Percentiles rank a stretch among this genome's conserved stretches.
Evolutionary conservation across 441 rosid species (phyloP).

Genomic region (Euphorbia celastroides): DNA sequence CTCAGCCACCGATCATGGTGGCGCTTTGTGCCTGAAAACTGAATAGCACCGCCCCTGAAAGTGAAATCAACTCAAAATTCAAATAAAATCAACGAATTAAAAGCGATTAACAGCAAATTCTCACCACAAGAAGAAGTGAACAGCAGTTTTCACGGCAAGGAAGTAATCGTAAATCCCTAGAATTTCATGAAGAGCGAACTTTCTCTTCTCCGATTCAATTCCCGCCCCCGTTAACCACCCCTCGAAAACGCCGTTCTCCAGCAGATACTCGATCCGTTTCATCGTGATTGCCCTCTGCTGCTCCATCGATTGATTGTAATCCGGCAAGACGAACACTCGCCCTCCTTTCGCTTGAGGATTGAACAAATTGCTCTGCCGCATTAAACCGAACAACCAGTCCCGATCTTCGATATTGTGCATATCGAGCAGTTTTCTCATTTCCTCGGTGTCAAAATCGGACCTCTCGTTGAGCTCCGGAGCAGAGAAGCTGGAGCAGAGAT

Average conservation of each 20-base stretch:
- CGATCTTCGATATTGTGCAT: constrained; percentile 59
- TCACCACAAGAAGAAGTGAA: constrained; percentile 85
- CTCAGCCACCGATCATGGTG: constrained; percentile 92
- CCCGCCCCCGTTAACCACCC: constrained; percentile 65
- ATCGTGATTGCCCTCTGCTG: constrained; percentile 76
- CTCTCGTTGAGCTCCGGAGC: constrained; percentile 64
- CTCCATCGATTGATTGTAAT: constrained; percentile 81
- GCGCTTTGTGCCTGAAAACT: constrained; percentile 69
- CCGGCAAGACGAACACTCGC: constrained; percentile 55
- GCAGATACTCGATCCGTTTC: constrained; percentile 51
- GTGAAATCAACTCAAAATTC: neutral
- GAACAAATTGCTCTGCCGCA: constrained; percentile 62
- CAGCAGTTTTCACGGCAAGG: constrained; percentile 55
- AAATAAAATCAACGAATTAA: neutral
- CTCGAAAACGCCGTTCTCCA: constrained; percentile 52
- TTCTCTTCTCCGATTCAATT: constrained; percentile 52
- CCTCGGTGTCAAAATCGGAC: constrained; percentile 40
- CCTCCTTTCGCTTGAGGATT: constrained; percentile 59
- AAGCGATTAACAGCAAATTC: neutral
- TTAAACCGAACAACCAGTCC: constrained; percentile 65
- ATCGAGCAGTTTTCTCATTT: constrained; percentile 63
- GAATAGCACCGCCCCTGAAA: constrained; percentile 81
- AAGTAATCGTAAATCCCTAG: constrained; percentile 62
- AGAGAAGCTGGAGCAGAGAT: constrained; percentile 43
- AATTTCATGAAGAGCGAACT: constrained; percentile 52